Evolutionary conservation across 83 land plant species (phyloP).

Genomic region (Picea engelmannii): DNA sequence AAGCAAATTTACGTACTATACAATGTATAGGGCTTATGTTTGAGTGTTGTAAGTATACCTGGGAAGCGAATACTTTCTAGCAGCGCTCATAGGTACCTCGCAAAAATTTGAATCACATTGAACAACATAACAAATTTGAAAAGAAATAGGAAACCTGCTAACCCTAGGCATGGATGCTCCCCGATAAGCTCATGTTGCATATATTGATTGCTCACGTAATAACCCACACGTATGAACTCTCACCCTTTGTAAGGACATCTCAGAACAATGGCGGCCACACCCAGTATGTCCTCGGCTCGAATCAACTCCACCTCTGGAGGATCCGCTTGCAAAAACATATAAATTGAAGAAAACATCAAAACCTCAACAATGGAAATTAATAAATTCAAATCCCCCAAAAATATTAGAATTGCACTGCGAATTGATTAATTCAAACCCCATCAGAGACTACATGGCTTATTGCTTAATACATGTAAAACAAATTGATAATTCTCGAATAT

Average conservation of each 20-base stretch:
- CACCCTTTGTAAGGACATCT: conserved; percentile 34
- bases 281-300: conserved; percentile 27
- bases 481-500: not conserved
- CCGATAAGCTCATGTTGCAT: conserved; percentile 21
- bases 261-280: conserved; percentile 31
- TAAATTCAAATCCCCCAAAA: no score
- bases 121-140: not conserved
- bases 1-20: no score
- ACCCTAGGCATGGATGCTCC: conserved; percentile 28
- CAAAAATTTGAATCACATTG: no score
- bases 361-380: no score
- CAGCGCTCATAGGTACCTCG: no score
- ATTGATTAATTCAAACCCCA: no score
- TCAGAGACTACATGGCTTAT: no score
- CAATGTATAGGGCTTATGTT: no score
- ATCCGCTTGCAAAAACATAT: conserved; percentile 20
- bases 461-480: conserved; percentile 9
- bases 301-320: conserved; percentile 24
- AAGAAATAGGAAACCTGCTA: conserved; percentile 23
- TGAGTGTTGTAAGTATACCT: no score
- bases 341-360: no score
- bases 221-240: conserved; percentile 31
- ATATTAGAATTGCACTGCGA: no score
- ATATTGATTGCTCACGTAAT: conserved; percentile 36
- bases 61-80: no score